A percentile compares a stretch with the other conserved stretches of the same genome.
These are phyloP conservation scores for Cucurbita moschata DNA, from an alignment of 306 rosid species.

Conservation along the genomic window DNA sequence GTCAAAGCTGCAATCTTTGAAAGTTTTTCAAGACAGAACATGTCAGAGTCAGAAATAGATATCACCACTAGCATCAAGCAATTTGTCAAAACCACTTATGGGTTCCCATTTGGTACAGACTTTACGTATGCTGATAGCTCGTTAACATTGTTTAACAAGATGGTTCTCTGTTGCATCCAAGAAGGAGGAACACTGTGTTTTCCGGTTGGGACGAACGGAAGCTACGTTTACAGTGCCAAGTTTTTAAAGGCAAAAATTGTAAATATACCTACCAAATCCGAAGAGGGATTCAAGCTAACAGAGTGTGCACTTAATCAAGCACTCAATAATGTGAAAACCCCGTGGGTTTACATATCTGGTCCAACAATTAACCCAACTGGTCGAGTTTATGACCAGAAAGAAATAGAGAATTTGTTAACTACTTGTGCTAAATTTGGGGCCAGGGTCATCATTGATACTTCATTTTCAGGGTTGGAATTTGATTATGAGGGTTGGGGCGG, in stretches of 20 bases:
- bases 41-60: constrained; percentile 76
- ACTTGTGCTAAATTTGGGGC: constrained; percentile 76
- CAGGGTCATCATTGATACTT: constrained; percentile 75
- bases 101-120: constrained; percentile 56
- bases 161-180: constrained; percentile 76
- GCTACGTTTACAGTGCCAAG: constrained; percentile 70
- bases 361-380: constrained; percentile 94
- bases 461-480: constrained; percentile 92
- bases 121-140: constrained; percentile 62
- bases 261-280: constrained; percentile 42
- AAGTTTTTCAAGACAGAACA: constrained; percentile 91
- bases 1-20: constrained; percentile 90
- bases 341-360: constrained; percentile 92
- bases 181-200: constrained; percentile 95
- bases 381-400: constrained; percentile 53
- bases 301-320: constrained; percentile 34
- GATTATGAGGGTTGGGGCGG: constrained; percentile 60
- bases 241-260: constrained; percentile 61
- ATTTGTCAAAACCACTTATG: constrained; percentile 55
- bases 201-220: constrained; percentile 86
- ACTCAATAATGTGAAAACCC: constrained; percentile 48
- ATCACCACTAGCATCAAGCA: constrained; percentile 53
- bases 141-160: constrained; percentile 65
- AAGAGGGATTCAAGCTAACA: constrained; percentile 60
- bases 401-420: constrained; percentile 46